These are phyloP conservation scores for Mallotus nudiflorus DNA, from an alignment of 345 rosid genomes.

Conservation along the genomic window DNA sequence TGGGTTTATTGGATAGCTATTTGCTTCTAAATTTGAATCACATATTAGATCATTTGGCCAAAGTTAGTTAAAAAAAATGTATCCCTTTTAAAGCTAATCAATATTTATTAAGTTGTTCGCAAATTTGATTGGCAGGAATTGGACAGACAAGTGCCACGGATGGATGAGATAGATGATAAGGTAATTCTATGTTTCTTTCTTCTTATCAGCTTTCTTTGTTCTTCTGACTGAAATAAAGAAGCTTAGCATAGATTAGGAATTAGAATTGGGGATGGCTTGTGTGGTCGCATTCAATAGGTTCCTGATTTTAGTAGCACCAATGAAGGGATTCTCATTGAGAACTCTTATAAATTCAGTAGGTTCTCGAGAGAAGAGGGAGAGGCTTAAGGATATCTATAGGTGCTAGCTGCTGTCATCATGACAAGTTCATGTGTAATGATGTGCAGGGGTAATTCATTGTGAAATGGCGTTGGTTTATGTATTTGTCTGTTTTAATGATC, in stretches of 20 bases:
- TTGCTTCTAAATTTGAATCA: too few relatives aligned
- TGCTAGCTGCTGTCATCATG: background rate
- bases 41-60: too few relatives aligned
- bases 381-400: background rate
- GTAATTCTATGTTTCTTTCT: constrained; percentile 11
- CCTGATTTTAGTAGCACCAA: too few relatives aligned
- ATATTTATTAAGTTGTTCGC: background rate
- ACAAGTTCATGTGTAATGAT: background rate
- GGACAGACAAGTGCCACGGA: constrained; percentile 32
- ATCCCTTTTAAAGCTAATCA: too few relatives aligned
- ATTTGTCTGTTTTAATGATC: background rate
- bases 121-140: constrained; percentile 23
- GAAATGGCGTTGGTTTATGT: background rate
- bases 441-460: background rate
- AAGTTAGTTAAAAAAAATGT: too few relatives aligned
- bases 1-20: too few relatives aligned
- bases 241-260: background rate
- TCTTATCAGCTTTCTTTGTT: background rate
- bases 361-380: background rate
- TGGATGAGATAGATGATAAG: constrained; percentile 39
- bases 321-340: background rate
- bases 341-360: background rate
- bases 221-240: background rate
- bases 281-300: background rate
- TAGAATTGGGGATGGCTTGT: background rate